Conservation (phyloP, 768 basidiomycete genomes). For the Tricholoma flavovirens region DNA sequence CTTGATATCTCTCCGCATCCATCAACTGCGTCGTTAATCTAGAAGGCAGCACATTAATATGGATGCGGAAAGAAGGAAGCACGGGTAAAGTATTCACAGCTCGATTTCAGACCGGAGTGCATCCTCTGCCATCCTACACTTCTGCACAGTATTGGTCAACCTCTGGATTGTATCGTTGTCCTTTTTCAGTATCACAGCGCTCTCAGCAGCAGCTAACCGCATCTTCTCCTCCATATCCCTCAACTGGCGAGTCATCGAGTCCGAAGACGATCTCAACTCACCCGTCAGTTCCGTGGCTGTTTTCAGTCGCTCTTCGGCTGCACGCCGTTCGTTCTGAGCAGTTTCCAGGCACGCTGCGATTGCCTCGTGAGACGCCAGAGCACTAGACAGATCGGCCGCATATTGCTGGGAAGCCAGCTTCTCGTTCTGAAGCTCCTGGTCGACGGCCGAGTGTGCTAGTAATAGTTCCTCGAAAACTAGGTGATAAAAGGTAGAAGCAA, state of each 20-base stretch:
- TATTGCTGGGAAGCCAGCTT: slow-evolving; percentile 26
- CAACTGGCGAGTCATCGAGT: slow-evolving; percentile 15
- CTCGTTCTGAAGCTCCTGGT: slow-evolving; percentile 24
- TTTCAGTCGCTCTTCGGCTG: slow-evolving; percentile 13
- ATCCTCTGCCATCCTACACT: slow-evolving; percentile 60
- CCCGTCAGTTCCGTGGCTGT: slow-evolving; percentile 18
- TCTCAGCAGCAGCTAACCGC: slow-evolving; percentile 18
- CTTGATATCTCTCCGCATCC: slow-evolving; percentile 59
- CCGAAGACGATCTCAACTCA: slow-evolving; percentile 15
- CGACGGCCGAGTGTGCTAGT: slow-evolving; percentile 21
- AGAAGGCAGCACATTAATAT: not conserved
- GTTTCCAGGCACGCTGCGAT: slow-evolving; percentile 37
- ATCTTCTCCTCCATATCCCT: slow-evolving; percentile 23
- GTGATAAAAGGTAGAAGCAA: slow-evolving; percentile 31
- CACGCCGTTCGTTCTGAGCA: slow-evolving; percentile 30
- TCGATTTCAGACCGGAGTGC: slow-evolving; percentile 63
- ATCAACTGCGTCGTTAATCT: slow-evolving; percentile 47
- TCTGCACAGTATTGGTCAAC: slow-evolving; percentile 45
- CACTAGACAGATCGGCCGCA: slow-evolving; percentile 33
- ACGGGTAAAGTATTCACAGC: slow-evolving; percentile 39
- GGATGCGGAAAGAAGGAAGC: not conserved
- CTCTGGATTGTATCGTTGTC: slow-evolving; percentile 43
- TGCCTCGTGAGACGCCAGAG: slow-evolving; percentile 35
- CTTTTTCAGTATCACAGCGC: slow-evolving; percentile 35
- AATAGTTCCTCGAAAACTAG: slow-evolving; percentile 30